Evolutionary conservation across 805 yeast species (phyloP).

Genomic region (Kodamaea laetipori): DNA sequence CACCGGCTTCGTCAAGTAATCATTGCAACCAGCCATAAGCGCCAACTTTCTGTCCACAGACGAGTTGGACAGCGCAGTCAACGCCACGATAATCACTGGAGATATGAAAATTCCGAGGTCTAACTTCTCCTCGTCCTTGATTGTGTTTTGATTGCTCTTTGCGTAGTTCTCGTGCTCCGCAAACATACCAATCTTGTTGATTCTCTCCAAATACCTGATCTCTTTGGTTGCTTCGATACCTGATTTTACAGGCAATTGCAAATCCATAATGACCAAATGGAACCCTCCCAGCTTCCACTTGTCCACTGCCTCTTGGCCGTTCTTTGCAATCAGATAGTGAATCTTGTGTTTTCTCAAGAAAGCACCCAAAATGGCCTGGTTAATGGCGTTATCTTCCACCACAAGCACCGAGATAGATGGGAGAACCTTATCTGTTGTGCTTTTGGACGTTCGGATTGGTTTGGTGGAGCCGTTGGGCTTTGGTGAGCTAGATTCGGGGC

Average conservation of each 20-base stretch:
- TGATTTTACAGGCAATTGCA: conserved; percentile 92
- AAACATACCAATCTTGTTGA: conserved; percentile 76
- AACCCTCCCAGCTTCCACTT: conserved; percentile 94
- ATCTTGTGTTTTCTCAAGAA: conserved; percentile 84
- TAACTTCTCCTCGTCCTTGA: conserved; percentile 52
- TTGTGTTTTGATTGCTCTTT: conserved; percentile 24
- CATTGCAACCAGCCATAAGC: conserved; percentile 95
- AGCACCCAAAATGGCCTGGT: conserved; percentile 87
- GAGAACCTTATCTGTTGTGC: conserved; percentile 62
- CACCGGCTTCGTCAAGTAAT: conserved; percentile 93
- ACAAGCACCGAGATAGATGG: conserved; percentile 89
- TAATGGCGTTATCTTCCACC: conserved; percentile 95
- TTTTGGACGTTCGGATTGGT: conserved; percentile 20
- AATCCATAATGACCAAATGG: conserved; percentile 94
- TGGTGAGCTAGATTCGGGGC: background rate
- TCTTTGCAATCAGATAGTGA: conserved; percentile 81
- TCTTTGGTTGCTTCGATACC: conserved; percentile 95
- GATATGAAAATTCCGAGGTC: conserved; percentile 71
- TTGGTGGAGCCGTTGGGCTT: background rate
- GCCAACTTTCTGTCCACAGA: conserved; percentile 87
- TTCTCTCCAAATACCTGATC: conserved; percentile 78
- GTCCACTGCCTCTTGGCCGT: conserved; percentile 93
- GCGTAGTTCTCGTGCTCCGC: conserved; percentile 39
- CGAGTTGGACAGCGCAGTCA: conserved; percentile 85
- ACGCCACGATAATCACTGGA: conserved; percentile 97